Percentiles rank a stretch among this genome's conserved stretches.
Conservation (phyloP, 495 filamentous ascomycete species). For the Podospora anserina region DNA sequence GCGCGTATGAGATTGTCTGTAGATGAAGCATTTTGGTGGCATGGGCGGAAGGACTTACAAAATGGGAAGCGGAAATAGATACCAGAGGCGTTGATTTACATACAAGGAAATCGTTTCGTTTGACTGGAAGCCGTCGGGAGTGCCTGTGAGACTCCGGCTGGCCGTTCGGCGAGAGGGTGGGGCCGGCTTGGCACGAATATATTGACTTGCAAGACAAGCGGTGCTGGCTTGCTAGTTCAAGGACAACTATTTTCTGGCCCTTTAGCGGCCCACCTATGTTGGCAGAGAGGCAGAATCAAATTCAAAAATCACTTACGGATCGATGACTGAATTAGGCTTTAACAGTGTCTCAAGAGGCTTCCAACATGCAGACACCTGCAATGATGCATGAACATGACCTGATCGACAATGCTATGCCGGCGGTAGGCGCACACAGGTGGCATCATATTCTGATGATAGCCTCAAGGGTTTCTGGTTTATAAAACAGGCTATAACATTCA, state of each 20-base stretch:
- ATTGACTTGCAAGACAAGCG: no score
- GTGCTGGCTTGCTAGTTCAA: no score
- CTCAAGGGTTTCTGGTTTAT: no score
- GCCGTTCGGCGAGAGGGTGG: background rate
- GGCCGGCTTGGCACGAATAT: background rate
- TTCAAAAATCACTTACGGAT: background rate
- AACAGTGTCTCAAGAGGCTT: background rate
- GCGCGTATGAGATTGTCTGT: background rate
- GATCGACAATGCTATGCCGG: background rate
- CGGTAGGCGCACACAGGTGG: background rate
- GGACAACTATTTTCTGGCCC: no score
- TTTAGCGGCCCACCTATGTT: no score
- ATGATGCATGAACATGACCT: background rate
- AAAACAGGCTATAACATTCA: no score
- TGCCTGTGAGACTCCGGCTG: no score
- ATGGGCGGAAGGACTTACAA: background rate
- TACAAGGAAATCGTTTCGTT: background rate
- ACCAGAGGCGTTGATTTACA: background rate
- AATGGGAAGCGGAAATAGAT: background rate
- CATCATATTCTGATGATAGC: background rate
- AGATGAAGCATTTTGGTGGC: background rate
- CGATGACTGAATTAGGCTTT: background rate
- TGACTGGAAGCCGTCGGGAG: no score
- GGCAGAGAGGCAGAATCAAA: background rate
- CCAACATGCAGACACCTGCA: background rate